Evolutionary conservation across 139 green algal species (phyloP).

Genomic region (Coelastrella sp.): DNA sequence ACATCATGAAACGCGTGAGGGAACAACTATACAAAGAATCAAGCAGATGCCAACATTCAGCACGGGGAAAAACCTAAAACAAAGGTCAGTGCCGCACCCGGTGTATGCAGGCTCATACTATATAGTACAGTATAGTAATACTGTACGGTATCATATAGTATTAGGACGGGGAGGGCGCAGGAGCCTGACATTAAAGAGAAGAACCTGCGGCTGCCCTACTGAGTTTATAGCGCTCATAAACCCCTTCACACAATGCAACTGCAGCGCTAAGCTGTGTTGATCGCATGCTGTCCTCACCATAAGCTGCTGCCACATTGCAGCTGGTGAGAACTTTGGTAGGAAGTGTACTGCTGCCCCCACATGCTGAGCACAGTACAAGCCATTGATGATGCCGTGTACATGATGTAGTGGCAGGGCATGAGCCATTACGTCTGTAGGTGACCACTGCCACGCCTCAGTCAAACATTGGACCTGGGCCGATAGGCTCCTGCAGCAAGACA

Average conservation of each 20-base stretch:
- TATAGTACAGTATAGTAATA: neutral
- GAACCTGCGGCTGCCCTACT: no score
- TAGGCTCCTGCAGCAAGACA: constrained; percentile 66
- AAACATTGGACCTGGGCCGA: constrained; percentile 78
- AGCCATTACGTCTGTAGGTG: constrained; percentile 82
- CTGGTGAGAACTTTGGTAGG: constrained; percentile 83
- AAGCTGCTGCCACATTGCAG: constrained; percentile 74
- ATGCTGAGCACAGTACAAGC: constrained; percentile 81
- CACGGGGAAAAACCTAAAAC: no score
- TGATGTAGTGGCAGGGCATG: constrained; percentile 96
- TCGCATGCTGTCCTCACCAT: constrained; percentile 51
- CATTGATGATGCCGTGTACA: constrained; percentile 97
- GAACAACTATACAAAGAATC: no score
- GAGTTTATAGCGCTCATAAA: no score
- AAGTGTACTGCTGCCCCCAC: constrained; percentile 86
- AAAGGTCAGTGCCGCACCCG: no score
- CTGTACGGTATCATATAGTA: no score
- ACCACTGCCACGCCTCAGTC: constrained; percentile 85
- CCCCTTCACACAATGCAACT: neutral
- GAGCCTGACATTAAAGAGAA: no score
- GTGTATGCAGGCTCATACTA: no score
- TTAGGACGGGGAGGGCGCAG: no score
- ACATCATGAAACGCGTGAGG: no score
- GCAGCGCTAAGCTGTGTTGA: neutral
- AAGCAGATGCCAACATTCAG: no score